Percentiles rank a stretch among this genome's conserved stretches.
Evolutionary conservation across 805 yeast species (phyloP).

Genomic region (Hanseniaspora nectarophila): DNA sequence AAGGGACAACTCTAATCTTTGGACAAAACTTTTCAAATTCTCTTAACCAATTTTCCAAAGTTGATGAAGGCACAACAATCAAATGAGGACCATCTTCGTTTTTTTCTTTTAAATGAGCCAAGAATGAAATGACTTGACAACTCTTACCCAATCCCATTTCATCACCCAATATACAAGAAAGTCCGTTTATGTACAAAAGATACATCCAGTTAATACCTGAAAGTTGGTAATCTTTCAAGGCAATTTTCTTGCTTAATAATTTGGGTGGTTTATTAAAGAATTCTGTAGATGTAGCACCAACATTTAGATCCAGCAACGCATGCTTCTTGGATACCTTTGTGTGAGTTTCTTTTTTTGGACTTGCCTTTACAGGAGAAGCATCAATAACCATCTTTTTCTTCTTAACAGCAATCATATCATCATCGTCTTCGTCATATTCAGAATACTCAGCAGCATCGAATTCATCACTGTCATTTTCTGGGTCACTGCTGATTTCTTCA

Average conservation of each 20-base stretch:
- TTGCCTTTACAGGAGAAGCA: conserved; percentile 14
- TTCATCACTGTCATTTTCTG: conserved; percentile 20
- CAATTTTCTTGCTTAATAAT: conserved; percentile 48
- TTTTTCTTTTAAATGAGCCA: conserved; percentile 67
- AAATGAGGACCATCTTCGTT: conserved; percentile 66
- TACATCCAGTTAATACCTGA: conserved; percentile 95
- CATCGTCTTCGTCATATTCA: conserved; percentile 24
- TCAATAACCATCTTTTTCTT: conserved; percentile 20
- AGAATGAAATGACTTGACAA: conserved; percentile 85
- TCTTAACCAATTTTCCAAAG: conserved; percentile 93
- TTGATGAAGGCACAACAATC: conserved; percentile 91
- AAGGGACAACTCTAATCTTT: conserved; percentile 67
- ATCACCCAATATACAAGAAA: conserved; percentile 92
- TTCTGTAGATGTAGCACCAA: conserved; percentile 17
- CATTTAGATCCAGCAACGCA: conserved; percentile 9
- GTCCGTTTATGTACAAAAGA: conserved; percentile 58
- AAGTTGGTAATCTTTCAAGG: conserved; percentile 79
- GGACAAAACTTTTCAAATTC: conserved; percentile 90
- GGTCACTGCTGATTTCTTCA: conserved; percentile 23
- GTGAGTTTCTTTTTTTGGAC: conserved; percentile 2
- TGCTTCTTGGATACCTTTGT: conserved; percentile 15
- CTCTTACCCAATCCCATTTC: conserved; percentile 99
- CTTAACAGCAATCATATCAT: conserved; percentile 24
- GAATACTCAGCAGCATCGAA: conserved; percentile 24
- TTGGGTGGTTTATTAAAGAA: conserved; percentile 65